A percentile compares a stretch with the other conserved stretches of the same genome.
Evolutionary conservation across 2,329 filamentous ascomycete species (phyloP).

Genomic region (Paraphaeosphaeria minitans): DNA sequence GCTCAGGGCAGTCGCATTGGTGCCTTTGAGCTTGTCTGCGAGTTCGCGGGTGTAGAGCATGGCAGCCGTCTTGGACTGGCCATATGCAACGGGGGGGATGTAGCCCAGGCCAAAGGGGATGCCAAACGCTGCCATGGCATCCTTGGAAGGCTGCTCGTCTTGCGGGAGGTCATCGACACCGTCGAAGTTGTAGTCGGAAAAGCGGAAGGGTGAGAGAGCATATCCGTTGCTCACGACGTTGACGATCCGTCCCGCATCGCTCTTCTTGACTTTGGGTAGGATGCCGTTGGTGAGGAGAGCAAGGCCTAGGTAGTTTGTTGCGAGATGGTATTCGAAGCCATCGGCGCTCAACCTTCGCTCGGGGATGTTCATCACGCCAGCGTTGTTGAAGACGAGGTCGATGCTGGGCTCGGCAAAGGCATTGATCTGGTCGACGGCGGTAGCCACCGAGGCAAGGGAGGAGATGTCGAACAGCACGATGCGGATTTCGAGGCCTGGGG

Average conservation of each 20-base stretch:
- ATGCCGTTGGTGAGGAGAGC: slow-evolving; percentile 3
- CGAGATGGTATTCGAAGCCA: slow-evolving; percentile 7
- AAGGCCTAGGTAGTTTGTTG: slow-evolving; percentile 7
- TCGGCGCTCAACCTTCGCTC: slow-evolving; percentile 9
- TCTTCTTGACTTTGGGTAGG: slow-evolving; percentile 2
- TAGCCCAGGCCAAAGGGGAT: neutral
- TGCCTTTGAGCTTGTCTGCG: slow-evolving; percentile 1
- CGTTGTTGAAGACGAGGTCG: slow-evolving; percentile 8
- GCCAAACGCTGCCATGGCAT: neutral
- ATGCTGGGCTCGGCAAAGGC: neutral
- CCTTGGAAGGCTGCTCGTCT: slow-evolving; percentile 6
- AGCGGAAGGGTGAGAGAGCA: slow-evolving; percentile 65
- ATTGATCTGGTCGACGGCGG: neutral
- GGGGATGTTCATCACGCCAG: slow-evolving; percentile 7
- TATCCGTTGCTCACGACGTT: slow-evolving; percentile 2
- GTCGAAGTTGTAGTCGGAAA: slow-evolving; percentile 98
- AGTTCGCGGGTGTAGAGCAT: slow-evolving; percentile 6
- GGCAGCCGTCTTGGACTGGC: slow-evolving; percentile 1
- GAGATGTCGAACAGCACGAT: neutral
- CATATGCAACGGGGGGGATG: slow-evolving; percentile 3
- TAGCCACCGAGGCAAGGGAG: neutral
- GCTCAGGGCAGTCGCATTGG: neutral
- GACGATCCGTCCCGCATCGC: neutral
- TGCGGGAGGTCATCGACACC: slow-evolving; percentile 75
- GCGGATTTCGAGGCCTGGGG: slow-evolving; percentile 2